Percentiles rank a stretch among this genome's conserved stretches.
Evolutionary conservation across 345 rosid species (phyloP).

Genomic region (Angophora floribunda): DNA sequence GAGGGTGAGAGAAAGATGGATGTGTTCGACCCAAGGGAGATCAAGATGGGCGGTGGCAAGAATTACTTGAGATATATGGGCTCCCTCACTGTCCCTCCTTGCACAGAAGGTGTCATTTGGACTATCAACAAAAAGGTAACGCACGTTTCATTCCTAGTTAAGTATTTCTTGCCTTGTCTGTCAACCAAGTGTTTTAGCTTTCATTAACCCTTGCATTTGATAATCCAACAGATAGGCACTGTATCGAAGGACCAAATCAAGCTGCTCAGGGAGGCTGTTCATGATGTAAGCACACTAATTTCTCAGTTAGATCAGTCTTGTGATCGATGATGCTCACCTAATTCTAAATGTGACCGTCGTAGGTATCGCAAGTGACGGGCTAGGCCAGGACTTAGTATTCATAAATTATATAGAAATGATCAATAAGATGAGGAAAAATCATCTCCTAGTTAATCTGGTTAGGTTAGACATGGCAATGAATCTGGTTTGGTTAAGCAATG

Average conservation of each 20-base stretch:
- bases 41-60: constrained; percentile 36
- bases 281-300: constrained; percentile 27
- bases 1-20: constrained; percentile 27
- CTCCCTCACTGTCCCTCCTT: constrained; percentile 81
- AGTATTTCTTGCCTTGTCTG: not conserved
- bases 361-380: not conserved
- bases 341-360: not conserved
- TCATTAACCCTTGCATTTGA: not conserved
- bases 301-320: not conserved
- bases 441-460: not conserved
- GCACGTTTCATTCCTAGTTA: not conserved
- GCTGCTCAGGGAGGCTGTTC: constrained; percentile 33
- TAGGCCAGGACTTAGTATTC: not conserved
- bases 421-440: not conserved
- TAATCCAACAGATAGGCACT: constrained; percentile 14
- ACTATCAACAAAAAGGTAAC: constrained; percentile 38
- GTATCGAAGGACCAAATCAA: constrained; percentile 35
- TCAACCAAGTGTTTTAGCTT: not conserved
- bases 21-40: constrained; percentile 35
- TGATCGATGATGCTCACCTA: not conserved
- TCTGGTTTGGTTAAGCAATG: not conserved
- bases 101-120: constrained; percentile 76
- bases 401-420: not conserved
- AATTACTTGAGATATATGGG: constrained; percentile 58
- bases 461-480: not conserved